Conservation (phyloP, 2,329 filamentous ascomycete genomes). For the Myotisia sp. region DNA sequence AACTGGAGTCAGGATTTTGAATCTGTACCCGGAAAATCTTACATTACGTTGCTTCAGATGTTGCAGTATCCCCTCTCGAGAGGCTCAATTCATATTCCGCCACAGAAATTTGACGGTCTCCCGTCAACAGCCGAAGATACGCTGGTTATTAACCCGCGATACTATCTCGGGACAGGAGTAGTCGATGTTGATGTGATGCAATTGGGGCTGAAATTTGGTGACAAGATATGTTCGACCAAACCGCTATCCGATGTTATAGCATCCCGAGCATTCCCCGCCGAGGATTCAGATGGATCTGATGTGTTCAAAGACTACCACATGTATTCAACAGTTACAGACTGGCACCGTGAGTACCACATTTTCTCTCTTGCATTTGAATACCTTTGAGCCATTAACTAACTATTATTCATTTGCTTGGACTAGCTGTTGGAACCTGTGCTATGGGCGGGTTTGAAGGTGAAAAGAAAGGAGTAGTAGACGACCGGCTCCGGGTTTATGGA, state of each 20-base stretch:
- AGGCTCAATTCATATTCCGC: slow-evolving; percentile 37
- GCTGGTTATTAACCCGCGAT: slow-evolving; percentile 31
- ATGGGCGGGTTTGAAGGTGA: slow-evolving; percentile 27
- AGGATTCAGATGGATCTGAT: slow-evolving; percentile 4
- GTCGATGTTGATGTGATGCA: slow-evolving; percentile 34
- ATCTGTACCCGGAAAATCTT: slow-evolving; percentile 25
- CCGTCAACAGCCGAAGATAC: slow-evolving; percentile 14
- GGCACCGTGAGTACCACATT: slow-evolving; percentile 20
- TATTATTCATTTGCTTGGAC: not conserved
- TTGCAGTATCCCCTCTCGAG: slow-evolving; percentile 40
- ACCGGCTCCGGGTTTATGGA: slow-evolving; percentile 39
- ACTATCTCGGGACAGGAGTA: slow-evolving; percentile 32
- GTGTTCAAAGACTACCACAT: slow-evolving; percentile 25
- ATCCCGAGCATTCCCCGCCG: slow-evolving; percentile 19
- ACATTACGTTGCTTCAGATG: slow-evolving; percentile 37
- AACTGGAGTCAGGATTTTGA: not conserved
- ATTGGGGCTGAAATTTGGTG: slow-evolving; percentile 27
- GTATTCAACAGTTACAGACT: slow-evolving; percentile 23
- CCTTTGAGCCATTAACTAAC: not conserved
- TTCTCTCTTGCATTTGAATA: too few species aligned
- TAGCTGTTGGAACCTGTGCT: slow-evolving; percentile 27
- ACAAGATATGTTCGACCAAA: slow-evolving; percentile 26
- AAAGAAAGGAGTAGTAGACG: slow-evolving; percentile 38
- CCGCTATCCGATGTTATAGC: slow-evolving; percentile 28
- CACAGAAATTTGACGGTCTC: slow-evolving; percentile 7